A percentile compares a stretch with the other conserved stretches of the same genome.
Conservation (phyloP, 2,329 filamentous ascomycete species). For the Cercospora sp. region DNA sequence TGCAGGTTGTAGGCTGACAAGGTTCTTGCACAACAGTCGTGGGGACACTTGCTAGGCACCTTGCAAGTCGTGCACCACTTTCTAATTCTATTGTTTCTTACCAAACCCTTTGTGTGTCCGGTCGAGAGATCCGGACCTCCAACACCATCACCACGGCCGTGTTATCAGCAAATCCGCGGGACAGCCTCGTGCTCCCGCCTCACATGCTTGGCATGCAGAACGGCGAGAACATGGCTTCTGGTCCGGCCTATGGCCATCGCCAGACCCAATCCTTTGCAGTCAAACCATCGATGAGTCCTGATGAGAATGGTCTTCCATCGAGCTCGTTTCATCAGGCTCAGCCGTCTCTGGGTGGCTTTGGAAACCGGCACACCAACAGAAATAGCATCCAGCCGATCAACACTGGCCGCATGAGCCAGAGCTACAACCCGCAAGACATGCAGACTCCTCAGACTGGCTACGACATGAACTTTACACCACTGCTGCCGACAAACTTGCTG, state of each 20-base stretch:
- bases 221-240: constrained; percentile 65
- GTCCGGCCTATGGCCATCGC: constrained; percentile 55
- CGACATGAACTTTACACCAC: constrained; percentile 97
- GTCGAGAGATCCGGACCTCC: constrained; percentile 29
- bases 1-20: not conserved
- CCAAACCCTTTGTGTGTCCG: constrained; percentile 20
- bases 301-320: constrained; percentile 88
- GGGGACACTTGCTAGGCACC: constrained; percentile 21
- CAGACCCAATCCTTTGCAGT: constrained; percentile 64
- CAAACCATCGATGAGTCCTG: constrained; percentile 70
- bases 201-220: constrained; percentile 91
- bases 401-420: constrained; percentile 60
- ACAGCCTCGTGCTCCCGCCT: constrained; percentile 80
- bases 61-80: constrained; percentile 19
- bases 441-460: constrained; percentile 83
- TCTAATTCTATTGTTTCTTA: constrained; percentile 21
- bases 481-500: constrained; percentile 90
- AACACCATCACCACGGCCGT: constrained; percentile 71
- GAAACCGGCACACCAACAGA: constrained; percentile 80
- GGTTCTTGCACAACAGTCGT: constrained; percentile 11
- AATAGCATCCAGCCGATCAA: constrained; percentile 82
- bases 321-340: constrained; percentile 86
- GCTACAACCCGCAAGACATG: constrained; percentile 61
- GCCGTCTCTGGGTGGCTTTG: constrained; percentile 70
- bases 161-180: constrained; percentile 73